These are phyloP conservation scores for Ogataea methanolica DNA, from an alignment of 805 yeast species.

Conservation along the genomic window DNA sequence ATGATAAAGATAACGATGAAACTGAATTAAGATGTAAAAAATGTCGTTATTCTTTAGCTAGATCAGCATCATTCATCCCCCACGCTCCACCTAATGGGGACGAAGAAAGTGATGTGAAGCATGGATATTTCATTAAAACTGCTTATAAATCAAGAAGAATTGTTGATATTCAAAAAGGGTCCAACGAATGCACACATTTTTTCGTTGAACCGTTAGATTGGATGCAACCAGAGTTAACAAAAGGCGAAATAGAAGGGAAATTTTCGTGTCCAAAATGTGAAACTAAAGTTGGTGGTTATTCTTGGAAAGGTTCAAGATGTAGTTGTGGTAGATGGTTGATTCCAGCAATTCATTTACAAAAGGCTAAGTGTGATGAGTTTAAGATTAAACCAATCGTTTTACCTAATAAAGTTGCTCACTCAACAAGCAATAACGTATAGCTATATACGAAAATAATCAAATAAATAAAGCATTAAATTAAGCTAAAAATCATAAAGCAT, in stretches of 20 bases:
- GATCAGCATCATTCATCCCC: conserved; percentile 51
- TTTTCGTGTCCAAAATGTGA: conserved; percentile 80
- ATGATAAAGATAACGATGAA: neutral
- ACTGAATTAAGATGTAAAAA: conserved; percentile 63
- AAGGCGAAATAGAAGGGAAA: conserved; percentile 81
- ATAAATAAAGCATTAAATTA: neutral
- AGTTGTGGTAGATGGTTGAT: conserved; percentile 95
- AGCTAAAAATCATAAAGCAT: neutral
- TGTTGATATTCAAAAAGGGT: conserved; percentile 52
- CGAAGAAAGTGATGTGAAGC: conserved; percentile 55
- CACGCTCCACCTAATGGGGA: conserved; percentile 62
- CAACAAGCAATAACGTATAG: neutral
- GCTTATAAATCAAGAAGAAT: conserved; percentile 60
- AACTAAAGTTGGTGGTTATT: conserved; percentile 83
- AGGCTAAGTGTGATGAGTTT: conserved; percentile 74
- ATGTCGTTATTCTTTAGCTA: conserved; percentile 71
- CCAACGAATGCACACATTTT: conserved; percentile 70
- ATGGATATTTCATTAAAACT: conserved; percentile 59
- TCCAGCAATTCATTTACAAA: conserved; percentile 81
- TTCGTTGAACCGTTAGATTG: conserved; percentile 86
- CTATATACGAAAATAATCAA: neutral
- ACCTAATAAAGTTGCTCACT: conserved; percentile 2
- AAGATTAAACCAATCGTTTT: conserved; percentile 5
- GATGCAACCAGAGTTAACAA: conserved; percentile 80
- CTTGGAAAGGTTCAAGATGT: conserved; percentile 93